phyloP scores from a whole-genome alignment of 2,329 filamentous ascomycete species.

The Spiromastix sp. region DNA sequence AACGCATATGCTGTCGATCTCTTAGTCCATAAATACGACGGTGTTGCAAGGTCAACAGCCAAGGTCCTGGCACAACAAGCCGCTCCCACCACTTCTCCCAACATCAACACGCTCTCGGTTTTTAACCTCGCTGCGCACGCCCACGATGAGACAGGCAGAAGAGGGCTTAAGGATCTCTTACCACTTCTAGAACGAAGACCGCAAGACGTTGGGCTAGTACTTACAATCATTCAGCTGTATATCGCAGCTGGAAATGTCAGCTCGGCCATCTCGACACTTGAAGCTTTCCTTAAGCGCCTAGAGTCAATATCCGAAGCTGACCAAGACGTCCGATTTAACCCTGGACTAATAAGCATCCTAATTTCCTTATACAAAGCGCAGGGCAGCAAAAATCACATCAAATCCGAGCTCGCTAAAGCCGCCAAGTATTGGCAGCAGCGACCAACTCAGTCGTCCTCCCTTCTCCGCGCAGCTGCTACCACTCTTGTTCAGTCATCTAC shows the following conservation, averaged over 20 bases:
- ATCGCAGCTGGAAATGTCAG: constrained; percentile 59
- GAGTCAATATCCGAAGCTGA: constrained; percentile 45
- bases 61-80: constrained; percentile 39
- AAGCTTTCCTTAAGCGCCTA: constrained; percentile 62
- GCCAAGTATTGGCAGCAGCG: constrained; percentile 69
- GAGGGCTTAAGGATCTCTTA: constrained; percentile 59
- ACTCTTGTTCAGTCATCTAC: constrained; percentile 69
- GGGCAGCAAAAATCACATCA: constrained; percentile 61
- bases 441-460: constrained; percentile 47
- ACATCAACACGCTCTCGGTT: constrained; percentile 48
- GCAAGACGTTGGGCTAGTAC: constrained; percentile 65
- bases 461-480: constrained; percentile 73
- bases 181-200: constrained; percentile 63
- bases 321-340: constrained; percentile 65
- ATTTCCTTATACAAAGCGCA: constrained; percentile 70
- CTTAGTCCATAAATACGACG: constrained; percentile 50
- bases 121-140: constrained; percentile 67
- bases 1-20: constrained; percentile 48
- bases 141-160: constrained; percentile 52
- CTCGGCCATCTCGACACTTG: constrained; percentile 64
- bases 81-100: constrained; percentile 39
- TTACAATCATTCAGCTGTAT: constrained; percentile 76
- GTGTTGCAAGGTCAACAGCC: constrained; percentile 46
- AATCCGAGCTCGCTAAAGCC: constrained; percentile 65
- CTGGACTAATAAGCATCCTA: constrained; percentile 70